Conservation (phyloP, 2,329 filamentous ascomycete genomes). For the Ophiocordyceps australis region DNA sequence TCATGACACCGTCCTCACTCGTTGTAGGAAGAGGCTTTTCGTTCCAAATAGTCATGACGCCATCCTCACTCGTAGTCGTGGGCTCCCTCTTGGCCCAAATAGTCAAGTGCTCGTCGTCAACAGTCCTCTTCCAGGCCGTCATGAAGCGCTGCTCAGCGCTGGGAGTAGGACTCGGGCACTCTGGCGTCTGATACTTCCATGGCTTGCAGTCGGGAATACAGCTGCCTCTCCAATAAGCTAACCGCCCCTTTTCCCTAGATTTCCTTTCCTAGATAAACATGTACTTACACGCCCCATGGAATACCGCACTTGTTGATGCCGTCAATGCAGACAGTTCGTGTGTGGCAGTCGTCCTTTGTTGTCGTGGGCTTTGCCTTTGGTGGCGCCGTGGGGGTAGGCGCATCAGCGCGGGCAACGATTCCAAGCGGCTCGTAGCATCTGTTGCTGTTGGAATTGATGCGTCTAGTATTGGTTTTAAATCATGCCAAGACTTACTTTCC, state of each 20-base stretch:
- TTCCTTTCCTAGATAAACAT: too few species aligned
- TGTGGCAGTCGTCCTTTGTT: conserved; percentile 6
- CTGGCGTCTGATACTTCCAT: conserved; percentile 3
- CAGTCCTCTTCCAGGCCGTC: neutral
- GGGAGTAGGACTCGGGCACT: conserved; percentile 3
- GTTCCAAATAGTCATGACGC: conserved; percentile 1
- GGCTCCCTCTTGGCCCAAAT: neutral
- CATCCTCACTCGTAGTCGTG: neutral
- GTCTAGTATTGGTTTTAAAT: neutral
- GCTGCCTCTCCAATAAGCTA: too few species aligned
- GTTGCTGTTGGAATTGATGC: neutral
- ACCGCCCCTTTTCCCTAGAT: too few species aligned
- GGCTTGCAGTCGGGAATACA: conserved; percentile 8
- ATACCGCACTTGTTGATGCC: conserved; percentile 8
- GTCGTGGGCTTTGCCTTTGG: neutral
- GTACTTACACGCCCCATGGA: conserved; percentile 7
- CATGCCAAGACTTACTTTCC: conserved; percentile 8
- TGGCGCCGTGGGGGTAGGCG: neutral
- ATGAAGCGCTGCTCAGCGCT: neutral
- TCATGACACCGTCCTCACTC: conserved; percentile 1
- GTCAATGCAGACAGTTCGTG: conserved; percentile 9
- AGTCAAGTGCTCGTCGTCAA: conserved; percentile 1
- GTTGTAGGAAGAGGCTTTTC: neutral
- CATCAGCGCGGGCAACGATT: neutral
- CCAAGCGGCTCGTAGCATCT: conserved; percentile 10